These are phyloP conservation scores for Aspergillus sojae DNA, from an alignment of 2,329 filamentous ascomycete genomes.

Conservation along the genomic window DNA sequence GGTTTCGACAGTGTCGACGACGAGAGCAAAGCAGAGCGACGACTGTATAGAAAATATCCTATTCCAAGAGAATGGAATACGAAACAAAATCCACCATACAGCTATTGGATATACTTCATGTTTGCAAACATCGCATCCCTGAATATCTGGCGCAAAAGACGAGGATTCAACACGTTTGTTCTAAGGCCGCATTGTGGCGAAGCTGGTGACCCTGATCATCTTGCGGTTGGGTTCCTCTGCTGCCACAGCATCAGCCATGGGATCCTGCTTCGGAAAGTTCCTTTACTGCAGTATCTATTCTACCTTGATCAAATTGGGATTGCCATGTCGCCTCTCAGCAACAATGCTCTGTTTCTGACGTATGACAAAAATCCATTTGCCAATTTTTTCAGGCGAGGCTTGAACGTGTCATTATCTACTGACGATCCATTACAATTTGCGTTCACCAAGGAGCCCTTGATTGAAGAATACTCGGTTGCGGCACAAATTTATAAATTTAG, in stretches of 20 bases:
- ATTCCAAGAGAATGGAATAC: slow-evolving; percentile 86
- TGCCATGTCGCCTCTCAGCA: slow-evolving; percentile 98
- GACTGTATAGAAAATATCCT: slow-evolving; percentile 94
- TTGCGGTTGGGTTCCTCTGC: slow-evolving; percentile 87
- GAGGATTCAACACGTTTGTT: slow-evolving; percentile 94
- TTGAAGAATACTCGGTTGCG: slow-evolving; percentile 96
- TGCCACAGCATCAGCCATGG: slow-evolving; percentile 98
- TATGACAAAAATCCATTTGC: slow-evolving; percentile 97
- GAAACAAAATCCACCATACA: slow-evolving; percentile 95
- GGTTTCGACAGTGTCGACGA: slow-evolving; percentile 98
- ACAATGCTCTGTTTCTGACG: slow-evolving; percentile 93
- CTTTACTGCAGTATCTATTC: slow-evolving; percentile 92
- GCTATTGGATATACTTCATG: slow-evolving; percentile 98
- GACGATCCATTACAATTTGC: slow-evolving; percentile 97
- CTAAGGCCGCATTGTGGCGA: slow-evolving; percentile 94
- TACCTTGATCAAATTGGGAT: slow-evolving; percentile 98
- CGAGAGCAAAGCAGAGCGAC: slow-evolving; percentile 92
- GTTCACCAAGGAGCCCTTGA: slow-evolving; percentile 96
- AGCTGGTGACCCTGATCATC: slow-evolving; percentile 93
- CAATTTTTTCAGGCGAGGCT: slow-evolving; percentile 88
- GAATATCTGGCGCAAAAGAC: slow-evolving; percentile 85
- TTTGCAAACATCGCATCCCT: slow-evolving; percentile 92
- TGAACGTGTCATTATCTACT: slow-evolving; percentile 95
- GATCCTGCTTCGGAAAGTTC: slow-evolving; percentile 87
- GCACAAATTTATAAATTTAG: slow-evolving; percentile 98